Conservation (phyloP, 192 early-diverging fungal species). For the Mortierella claussenii region DNA sequence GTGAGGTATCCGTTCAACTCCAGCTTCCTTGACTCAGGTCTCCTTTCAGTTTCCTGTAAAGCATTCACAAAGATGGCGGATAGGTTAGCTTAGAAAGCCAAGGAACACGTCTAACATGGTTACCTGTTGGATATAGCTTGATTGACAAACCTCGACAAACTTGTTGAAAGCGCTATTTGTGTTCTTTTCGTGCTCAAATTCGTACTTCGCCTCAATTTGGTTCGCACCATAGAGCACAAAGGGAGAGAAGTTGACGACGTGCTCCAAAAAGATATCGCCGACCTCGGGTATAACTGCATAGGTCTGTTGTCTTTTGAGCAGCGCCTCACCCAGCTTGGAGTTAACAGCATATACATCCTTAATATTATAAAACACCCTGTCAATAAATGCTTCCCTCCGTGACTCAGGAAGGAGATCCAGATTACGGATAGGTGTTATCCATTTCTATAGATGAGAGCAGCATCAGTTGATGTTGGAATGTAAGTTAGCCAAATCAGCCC, state of each 20-base stretch:
- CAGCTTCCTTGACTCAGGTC: constrained; percentile 83
- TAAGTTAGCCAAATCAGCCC: background rate
- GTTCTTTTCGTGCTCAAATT: constrained; percentile 83
- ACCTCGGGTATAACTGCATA: constrained; percentile 81
- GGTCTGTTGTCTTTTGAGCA: constrained; percentile 72
- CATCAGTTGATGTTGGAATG: background rate
- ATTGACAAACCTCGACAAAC: constrained; percentile 88
- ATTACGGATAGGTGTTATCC: constrained; percentile 70
- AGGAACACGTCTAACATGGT: too few relatives aligned
- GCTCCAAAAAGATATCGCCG: constrained; percentile 85
- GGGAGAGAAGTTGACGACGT: constrained; percentile 76
- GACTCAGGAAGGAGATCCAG: constrained; percentile 72
- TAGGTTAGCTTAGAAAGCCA: too few relatives aligned
- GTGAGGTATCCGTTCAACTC: constrained; percentile 88
- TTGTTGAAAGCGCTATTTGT: constrained; percentile 72
- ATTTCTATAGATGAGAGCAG: constrained; percentile 51
- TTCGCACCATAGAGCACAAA: constrained; percentile 91
- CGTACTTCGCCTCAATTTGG: constrained; percentile 84
- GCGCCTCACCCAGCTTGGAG: constrained; percentile 65
- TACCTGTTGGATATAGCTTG: too few relatives aligned
- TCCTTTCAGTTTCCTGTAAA: constrained; percentile 72
- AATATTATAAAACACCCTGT: constrained; percentile 85
- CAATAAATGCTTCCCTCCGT: constrained; percentile 76
- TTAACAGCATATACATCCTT: constrained; percentile 71
- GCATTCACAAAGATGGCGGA: too few relatives aligned